Conservation (phyloP, 75 land plant genomes). For the Isoetes taiwanensis region DNA sequence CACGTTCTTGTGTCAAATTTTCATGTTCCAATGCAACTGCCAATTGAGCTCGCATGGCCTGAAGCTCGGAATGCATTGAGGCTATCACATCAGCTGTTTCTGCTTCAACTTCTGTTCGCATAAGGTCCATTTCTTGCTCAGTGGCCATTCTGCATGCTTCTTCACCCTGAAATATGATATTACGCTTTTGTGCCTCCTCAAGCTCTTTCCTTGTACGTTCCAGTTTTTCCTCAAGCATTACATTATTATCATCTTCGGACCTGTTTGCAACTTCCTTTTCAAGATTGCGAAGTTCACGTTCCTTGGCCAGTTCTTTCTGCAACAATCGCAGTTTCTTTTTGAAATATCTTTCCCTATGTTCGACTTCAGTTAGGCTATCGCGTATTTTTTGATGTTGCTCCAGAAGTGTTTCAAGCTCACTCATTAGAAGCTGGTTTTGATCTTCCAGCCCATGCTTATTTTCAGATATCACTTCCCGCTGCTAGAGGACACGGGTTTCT, state of each 20-base stretch:
- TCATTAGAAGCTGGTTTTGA: background rate
- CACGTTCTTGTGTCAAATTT: slow-evolving; percentile 13
- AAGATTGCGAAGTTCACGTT: background rate
- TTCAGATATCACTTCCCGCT: slow-evolving; percentile 4
- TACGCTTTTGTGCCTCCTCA: slow-evolving; percentile 38
- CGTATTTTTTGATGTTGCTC: background rate
- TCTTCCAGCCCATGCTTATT: slow-evolving; percentile 1
- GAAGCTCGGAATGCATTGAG: slow-evolving; percentile 64
- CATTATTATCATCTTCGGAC: slow-evolving; percentile 16
- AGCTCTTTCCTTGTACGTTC: slow-evolving; percentile 49
- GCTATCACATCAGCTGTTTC: slow-evolving; percentile 80
- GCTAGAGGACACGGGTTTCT: slow-evolving; percentile 6
- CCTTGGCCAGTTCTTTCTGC: slow-evolving; percentile 10
- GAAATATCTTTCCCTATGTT: background rate
- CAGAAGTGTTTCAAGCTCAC: background rate
- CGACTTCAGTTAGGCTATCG: background rate
- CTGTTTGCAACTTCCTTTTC: slow-evolving; percentile 8
- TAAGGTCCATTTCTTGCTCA: slow-evolving; percentile 54
- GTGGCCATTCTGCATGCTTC: slow-evolving; percentile 25
- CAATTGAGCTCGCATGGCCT: slow-evolving; percentile 36
- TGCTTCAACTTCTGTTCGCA: slow-evolving; percentile 62
- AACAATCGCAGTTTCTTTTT: background rate
- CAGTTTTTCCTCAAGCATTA: slow-evolving; percentile 37
- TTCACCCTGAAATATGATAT: slow-evolving; percentile 39
- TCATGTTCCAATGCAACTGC: slow-evolving; percentile 31